phyloP scores from a whole-genome alignment of 495 filamentous ascomycete species.

The Tuber borchii region DNA sequence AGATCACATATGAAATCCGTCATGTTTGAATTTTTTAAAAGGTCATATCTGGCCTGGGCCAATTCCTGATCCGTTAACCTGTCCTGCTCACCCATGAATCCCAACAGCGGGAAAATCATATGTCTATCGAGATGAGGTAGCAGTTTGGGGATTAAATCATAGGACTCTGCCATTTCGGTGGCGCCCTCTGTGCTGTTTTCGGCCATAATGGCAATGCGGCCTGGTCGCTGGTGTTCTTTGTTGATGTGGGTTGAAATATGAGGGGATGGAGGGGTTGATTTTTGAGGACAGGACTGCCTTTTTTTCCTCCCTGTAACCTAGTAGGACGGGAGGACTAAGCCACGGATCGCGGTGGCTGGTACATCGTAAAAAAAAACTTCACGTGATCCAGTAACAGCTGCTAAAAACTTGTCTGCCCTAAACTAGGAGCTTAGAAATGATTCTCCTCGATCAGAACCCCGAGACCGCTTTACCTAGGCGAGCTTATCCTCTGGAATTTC shows the following conservation, averaged over 20 bases:
- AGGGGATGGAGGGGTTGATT: conserved; percentile 21
- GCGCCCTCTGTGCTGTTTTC: conserved; percentile 49
- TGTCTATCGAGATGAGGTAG: conserved; percentile 92
- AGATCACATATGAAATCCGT: conserved; percentile 88
- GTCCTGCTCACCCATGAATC: conserved; percentile 62
- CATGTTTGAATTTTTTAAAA: conserved; percentile 96
- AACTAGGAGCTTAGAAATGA: neutral
- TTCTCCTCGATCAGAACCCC: neutral
- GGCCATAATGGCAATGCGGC: conserved; percentile 55
- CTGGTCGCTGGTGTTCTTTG: conserved; percentile 46
- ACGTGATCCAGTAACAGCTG: neutral
- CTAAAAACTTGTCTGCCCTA: neutral
- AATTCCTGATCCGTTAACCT: conserved; percentile 60
- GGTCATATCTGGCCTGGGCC: conserved; percentile 75
- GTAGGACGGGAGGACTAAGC: neutral
- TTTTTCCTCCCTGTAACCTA: conserved; percentile 13
- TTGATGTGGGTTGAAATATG: conserved; percentile 4
- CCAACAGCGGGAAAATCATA: conserved; percentile 86
- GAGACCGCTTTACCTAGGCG: neutral
- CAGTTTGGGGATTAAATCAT: conserved; percentile 83
- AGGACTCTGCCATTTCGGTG: conserved; percentile 53
- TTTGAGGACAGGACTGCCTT: conserved; percentile 33
- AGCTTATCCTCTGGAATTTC: neutral
- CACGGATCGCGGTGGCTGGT: neutral
- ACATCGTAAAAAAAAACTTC: neutral